These are phyloP conservation scores for Setaria viridis DNA, from an alignment of 202 grass and related monocot species.

Conservation along the genomic window DNA sequence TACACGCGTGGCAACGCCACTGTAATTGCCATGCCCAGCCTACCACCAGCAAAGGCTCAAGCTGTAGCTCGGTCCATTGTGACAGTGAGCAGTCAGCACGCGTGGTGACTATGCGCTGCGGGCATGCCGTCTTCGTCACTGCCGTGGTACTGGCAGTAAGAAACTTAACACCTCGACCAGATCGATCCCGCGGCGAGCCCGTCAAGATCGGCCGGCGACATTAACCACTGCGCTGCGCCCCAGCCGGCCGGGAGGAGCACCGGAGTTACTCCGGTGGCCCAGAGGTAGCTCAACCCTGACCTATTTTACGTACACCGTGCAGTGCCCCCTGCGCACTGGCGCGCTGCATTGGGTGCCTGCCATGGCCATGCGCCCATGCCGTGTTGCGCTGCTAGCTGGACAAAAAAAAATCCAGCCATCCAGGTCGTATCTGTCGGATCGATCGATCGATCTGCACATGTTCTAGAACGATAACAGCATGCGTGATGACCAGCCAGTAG, in stretches of 20 bases:
- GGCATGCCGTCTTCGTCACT: not conserved
- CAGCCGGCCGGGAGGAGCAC: conserved; percentile 16
- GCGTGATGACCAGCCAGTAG: not conserved
- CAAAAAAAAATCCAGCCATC: not conserved
- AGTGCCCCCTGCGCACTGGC: not conserved
- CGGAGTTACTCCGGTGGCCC: conserved; percentile 53
- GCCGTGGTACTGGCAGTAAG: not conserved
- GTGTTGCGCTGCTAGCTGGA: not conserved
- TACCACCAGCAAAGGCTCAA: not conserved
- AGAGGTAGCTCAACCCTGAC: not conserved
- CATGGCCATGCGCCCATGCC: not conserved
- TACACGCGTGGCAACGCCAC: too few relatives aligned
- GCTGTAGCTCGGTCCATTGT: not conserved
- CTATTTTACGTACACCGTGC: conserved; percentile 1
- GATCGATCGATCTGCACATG: not conserved
- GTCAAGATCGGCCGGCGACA: not conserved
- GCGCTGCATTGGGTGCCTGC: not conserved
- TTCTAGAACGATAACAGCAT: not conserved
- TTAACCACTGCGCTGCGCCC: not conserved
- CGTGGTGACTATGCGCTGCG: not conserved
- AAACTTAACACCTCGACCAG: not conserved
- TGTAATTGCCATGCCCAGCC: not conserved
- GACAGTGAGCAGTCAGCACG: not conserved
- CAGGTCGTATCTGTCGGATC: conserved; percentile 17
- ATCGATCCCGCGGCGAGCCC: not conserved